Evolutionary conservation across 2,329 filamentous ascomycete genomes (phyloP).

Genomic region (Stachybotrys chartarum): DNA sequence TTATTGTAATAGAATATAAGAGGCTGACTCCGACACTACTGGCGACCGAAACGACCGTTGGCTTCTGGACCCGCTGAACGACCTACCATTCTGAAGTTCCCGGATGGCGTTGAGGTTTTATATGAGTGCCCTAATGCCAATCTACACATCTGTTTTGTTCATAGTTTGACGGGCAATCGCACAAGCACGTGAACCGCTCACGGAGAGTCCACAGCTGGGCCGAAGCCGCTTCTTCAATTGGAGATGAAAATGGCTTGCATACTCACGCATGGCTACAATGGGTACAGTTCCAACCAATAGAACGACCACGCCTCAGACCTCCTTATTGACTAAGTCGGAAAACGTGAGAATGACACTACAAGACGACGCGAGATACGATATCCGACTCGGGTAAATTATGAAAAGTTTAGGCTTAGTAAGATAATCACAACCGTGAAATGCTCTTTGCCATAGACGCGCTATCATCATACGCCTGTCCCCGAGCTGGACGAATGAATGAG

Average conservation of each 20-base stretch:
- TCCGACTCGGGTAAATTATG: too few species aligned
- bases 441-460: neutral
- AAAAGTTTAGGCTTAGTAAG: neutral
- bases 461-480: neutral
- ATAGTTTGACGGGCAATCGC: conserved; percentile 31
- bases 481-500: neutral
- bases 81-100: conserved; percentile 3
- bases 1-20: too few species aligned
- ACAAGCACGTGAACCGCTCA: conserved; percentile 29
- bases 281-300: conserved; percentile 2
- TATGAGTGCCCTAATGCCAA: conserved; percentile 5
- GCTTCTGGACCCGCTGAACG: too few species aligned
- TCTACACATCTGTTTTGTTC: conserved; percentile 27
- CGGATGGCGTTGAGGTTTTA: conserved; percentile 6
- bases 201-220: conserved; percentile 22
- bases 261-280: conserved; percentile 32
- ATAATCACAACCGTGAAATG: neutral
- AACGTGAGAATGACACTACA: too few species aligned
- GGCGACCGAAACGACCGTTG: too few species aligned
- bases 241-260: conserved; percentile 23
- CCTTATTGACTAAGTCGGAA: too few species aligned
- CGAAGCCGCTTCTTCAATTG: conserved; percentile 19
- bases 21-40: too few species aligned
- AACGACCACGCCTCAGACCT: neutral
- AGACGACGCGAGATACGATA: too few species aligned